Base-by-base conservation (phyloP, 108 stramenopile genomes). In the Cyclotella atomus region DNA sequence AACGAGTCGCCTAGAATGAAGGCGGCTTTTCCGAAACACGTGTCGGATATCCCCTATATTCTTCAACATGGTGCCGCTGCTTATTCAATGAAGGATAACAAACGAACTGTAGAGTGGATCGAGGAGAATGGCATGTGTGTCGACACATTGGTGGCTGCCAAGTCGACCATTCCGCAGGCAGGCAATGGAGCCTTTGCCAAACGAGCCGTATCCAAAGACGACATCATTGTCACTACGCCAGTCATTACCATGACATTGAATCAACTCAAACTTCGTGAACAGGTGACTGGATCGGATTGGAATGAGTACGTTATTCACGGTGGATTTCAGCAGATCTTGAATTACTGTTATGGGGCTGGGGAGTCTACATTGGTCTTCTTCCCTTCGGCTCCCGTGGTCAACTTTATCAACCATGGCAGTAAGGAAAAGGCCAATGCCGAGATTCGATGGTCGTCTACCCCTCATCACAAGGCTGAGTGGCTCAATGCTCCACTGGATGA, bases 281-380 rank as follows among this genome's bases (percentile, higher is more conserved):
- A 23, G 15, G 45, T 30, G 0, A n/a, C 19, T 10, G 56, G 50
- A 2, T 2, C 1, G 0, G 56, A 70, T 70, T 2, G 19, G 9
- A 53, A 33, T 15, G 3, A 36, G 23, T 53, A 68, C 20, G 21
- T 70, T 10, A 15, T 50, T 10, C 56, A 57, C 10, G 59, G 32
- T 25, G 76, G 79, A 33, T 46, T 73, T 52, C 89, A 90, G 55
- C 61, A 86, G 12, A 17, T 90, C 5, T n/a, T 79, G 49, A 88
- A 90, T 67, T 90, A 90, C 50, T 84, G 76, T 47, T 88, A 64
- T 73, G 89, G 89, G 9, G 85, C 86, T 70, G 34, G 57, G 12
- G 67, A 86, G 33, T 90, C 87, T 32, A 80, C 77, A 23, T 44
- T 90, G 23, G 34, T 90, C 23, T 75, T 81, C 59, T 65, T 88